phyloP scores from a whole-genome alignment of 768 basidiomycete genomes.

The Sarcodon sp. region DNA sequence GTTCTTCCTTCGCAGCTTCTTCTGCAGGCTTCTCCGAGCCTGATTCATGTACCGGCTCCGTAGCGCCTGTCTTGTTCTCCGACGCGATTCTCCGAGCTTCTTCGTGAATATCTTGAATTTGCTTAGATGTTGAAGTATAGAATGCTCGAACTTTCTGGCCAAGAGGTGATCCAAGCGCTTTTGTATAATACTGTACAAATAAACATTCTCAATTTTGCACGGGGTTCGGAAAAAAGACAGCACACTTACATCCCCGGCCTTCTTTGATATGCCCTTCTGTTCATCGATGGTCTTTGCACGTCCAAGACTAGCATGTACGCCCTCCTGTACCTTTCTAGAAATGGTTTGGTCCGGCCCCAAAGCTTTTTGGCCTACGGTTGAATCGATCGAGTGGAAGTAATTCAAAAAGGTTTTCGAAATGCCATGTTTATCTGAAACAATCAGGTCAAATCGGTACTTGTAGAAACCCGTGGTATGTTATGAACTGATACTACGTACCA shows the following conservation, averaged over 20 bases:
- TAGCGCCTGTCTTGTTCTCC: constrained; percentile 29
- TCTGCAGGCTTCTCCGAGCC: too few relatives aligned
- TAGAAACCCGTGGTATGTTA: neutral
- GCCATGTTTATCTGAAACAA: constrained; percentile 54
- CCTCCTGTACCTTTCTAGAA: constrained; percentile 56
- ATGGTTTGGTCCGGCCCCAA: constrained; percentile 77
- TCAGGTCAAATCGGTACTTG: neutral
- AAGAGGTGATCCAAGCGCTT: constrained; percentile 60
- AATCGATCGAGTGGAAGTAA: constrained; percentile 68
- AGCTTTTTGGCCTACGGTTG: constrained; percentile 38
- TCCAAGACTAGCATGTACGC: constrained; percentile 47
- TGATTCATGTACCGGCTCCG: neutral
- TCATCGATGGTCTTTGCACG: constrained; percentile 72
- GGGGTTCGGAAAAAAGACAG: neutral
- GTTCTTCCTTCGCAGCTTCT: too few relatives aligned
- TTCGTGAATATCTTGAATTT: constrained; percentile 85
- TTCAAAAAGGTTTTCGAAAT: constrained; percentile 78
- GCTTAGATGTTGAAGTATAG: constrained; percentile 84
- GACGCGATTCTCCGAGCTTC: constrained; percentile 78
- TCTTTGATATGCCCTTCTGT: constrained; percentile 63
- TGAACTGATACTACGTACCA: constrained; percentile 21
- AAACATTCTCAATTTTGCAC: neutral
- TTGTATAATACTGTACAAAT: constrained; percentile 54
- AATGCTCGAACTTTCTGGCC: constrained; percentile 70
- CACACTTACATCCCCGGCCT: constrained; percentile 46